These are phyloP conservation scores for Danielia reshetovae DNA, from an alignment of 805 yeast genomes.

Conservation along the genomic window DNA sequence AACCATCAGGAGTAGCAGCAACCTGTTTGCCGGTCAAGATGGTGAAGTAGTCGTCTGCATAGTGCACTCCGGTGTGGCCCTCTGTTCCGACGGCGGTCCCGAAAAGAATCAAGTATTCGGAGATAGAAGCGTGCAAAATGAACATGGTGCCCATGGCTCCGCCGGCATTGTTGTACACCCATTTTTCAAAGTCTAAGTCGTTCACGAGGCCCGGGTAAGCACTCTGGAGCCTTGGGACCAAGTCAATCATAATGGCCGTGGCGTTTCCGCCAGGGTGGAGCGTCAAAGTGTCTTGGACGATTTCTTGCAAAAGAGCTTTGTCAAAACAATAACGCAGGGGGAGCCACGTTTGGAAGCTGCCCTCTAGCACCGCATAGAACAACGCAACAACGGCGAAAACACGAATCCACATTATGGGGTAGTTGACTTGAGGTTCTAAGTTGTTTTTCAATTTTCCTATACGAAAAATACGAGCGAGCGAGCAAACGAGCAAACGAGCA, in stretches of 20 bases:
- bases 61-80: constrained; percentile 94
- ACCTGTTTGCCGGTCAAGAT: constrained; percentile 75
- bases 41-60: constrained; percentile 96
- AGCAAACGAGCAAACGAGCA: too few species aligned
- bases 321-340: constrained; percentile 74
- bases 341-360: constrained; percentile 56
- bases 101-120: constrained; percentile 89
- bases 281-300: constrained; percentile 53
- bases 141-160: constrained; percentile 98
- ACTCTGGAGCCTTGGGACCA: constrained; percentile 42
- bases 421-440: too few species aligned
- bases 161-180: constrained; percentile 98
- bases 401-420: constrained; percentile 15
- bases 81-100: constrained; percentile 94
- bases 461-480: too few species aligned
- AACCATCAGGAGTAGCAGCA: constrained; percentile 66
- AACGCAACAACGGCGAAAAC: constrained; percentile 18
- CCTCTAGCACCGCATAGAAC: constrained; percentile 34
- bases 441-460: too few species aligned
- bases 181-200: constrained; percentile 69
- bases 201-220: constrained; percentile 75
- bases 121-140: constrained; percentile 88
- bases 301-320: constrained; percentile 49
- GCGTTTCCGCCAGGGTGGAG: constrained; percentile 56
- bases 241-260: constrained; percentile 57